Base-by-base conservation (phyloP, 2,329 filamentous ascomycete species). In the Botrytis squamosa region DNA sequence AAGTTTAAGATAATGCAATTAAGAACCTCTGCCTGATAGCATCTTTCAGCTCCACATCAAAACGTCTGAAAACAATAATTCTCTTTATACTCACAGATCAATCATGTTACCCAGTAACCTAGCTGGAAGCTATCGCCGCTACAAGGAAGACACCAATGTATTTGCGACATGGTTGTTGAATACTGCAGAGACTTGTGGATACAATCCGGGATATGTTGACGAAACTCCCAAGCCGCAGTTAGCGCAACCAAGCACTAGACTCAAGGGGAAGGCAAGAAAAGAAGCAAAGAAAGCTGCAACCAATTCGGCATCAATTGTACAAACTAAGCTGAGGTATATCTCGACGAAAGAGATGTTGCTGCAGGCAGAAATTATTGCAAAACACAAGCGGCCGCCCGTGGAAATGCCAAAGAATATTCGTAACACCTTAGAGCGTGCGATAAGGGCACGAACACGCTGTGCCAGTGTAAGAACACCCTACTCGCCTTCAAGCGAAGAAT, bases 121-220 rank as follows among this genome's bases (percentile, higher is more conserved):
- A 25, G 65, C 65, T 25, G 44, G 44, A n/a, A 52, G 65, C 44
- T 67, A 67, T 25, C n/a, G 33, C 25, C 65, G 44, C 20, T 40
- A 67, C 20, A 67, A 55, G 29, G 44, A 67, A 52, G 65, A 67
- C 25, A 67, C 44, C n/a, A 49, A 55, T 36, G 29, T 55, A 16
- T 67, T 67, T 38, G 44, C 44, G 55, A 67, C 44, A 38, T 52
- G 65, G 65, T 22, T 67, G 6, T 52, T 46, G 0, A 67, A 22
- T 36, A 36, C 44, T 14, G 29, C 44, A 16, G 29, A 33, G 22
- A 67, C 9, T 22, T 67, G 65, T 25, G 65, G 44, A 14, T 67
- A 67, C 22, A 55, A 67, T 22, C 22, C 44, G 8, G 29, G 18
- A 25, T n/a, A 46, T 22, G 29, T 4, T 14, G 36, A 62, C 36